Evolutionary conservation across 441 rosid species (phyloP).

Genomic region (Croton laevigatus): DNA sequence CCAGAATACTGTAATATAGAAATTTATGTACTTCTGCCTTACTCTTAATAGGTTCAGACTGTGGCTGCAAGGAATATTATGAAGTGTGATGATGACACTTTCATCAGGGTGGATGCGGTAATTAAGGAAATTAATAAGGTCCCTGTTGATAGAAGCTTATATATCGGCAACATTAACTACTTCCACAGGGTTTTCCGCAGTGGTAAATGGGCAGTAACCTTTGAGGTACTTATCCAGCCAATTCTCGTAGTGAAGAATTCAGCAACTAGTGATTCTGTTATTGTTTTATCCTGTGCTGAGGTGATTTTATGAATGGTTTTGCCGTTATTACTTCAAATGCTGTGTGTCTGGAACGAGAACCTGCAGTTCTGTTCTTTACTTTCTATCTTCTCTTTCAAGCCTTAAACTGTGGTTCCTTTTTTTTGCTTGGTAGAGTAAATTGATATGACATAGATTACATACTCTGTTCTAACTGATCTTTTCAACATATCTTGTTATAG

Average conservation of each 20-base stretch:
- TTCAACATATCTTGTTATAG: background rate
- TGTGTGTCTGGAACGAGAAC: no score
- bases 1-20: background rate
- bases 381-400: background rate
- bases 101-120: constrained; percentile 63
- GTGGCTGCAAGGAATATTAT: constrained; percentile 64
- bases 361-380: background rate
- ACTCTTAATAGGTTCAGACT: constrained; percentile 44
- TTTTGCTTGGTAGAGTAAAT: background rate
- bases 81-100: constrained; percentile 94
- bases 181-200: constrained; percentile 76
- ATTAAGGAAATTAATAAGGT: constrained; percentile 59
- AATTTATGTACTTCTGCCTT: constrained; percentile 10
- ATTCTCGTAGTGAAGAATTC: background rate
- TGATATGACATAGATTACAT: background rate
- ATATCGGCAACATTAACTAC: constrained; percentile 76
- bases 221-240: constrained; percentile 49
- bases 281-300: background rate
- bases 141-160: constrained; percentile 51
- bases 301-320: background rate
- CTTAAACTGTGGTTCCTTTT: no score
- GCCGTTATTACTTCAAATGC: background rate
- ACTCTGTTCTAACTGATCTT: background rate
- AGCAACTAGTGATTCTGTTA: background rate
- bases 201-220: constrained; percentile 93